Evolutionary conservation across 2,329 filamentous ascomycete genomes (phyloP).

Genomic region (Scedosporium apiospermum): DNA sequence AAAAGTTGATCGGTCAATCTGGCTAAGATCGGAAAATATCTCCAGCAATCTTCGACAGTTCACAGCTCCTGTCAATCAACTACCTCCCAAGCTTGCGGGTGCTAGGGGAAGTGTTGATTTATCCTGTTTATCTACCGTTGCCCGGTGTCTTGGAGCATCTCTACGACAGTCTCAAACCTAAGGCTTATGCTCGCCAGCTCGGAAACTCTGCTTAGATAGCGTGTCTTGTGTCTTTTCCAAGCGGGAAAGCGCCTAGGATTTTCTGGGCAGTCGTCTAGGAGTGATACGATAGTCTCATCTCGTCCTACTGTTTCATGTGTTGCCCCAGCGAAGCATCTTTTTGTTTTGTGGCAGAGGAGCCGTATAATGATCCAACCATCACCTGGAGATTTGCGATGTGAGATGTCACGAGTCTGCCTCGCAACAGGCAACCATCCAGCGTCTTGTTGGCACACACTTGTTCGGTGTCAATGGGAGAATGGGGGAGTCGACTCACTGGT

Average conservation of each 20-base stretch:
- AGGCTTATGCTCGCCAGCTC: background rate
- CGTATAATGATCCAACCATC: background rate
- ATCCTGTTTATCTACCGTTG: background rate
- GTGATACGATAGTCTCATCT: background rate
- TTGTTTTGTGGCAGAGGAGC: background rate
- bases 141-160: background rate
- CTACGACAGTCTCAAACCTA: background rate
- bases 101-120: too few relatives aligned
- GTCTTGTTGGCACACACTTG: too few relatives aligned
- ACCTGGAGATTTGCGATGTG: background rate
- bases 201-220: background rate
- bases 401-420: background rate
- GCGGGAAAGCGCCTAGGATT: background rate
- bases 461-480: too few relatives aligned
- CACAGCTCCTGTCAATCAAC: too few relatives aligned
- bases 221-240: too few relatives aligned
- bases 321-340: background rate
- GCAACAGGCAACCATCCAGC: background rate
- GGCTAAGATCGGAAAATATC: too few relatives aligned
- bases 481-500: too few relatives aligned
- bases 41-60: too few relatives aligned
- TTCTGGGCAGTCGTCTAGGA: background rate
- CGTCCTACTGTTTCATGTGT: background rate
- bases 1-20: too few relatives aligned
- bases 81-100: too few relatives aligned